Evolutionary conservation across 768 basidiomycete species (phyloP).

Genomic region (Leccinum aurantiacum): DNA sequence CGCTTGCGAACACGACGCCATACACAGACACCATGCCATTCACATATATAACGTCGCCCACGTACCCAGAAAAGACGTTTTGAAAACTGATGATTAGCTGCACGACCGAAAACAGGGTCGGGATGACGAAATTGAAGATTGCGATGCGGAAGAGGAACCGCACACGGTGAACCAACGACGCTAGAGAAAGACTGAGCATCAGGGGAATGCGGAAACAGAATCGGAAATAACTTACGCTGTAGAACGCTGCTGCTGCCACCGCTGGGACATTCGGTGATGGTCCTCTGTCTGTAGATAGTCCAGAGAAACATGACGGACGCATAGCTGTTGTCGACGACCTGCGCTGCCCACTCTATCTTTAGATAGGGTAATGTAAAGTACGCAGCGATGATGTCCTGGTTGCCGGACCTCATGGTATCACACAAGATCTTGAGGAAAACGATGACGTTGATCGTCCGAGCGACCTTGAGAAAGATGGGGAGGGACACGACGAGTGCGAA

Average conservation of each 20-base stretch:
- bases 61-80: not conserved
- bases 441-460: conserved; percentile 27
- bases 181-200: not conserved
- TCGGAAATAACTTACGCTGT: not conserved
- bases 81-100: not conserved
- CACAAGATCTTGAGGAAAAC: conserved; percentile 29
- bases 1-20: conserved; percentile 9
- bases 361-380: conserved; percentile 26
- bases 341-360: conserved; percentile 32
- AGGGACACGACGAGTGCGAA: conserved; percentile 23
- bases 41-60: not conserved
- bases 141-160: conserved; percentile 27
- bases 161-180: conserved; percentile 5
- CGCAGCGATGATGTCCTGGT: conserved; percentile 8
- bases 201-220: too few relatives aligned
- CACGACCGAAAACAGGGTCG: conserved; percentile 15
- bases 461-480: conserved; percentile 31
- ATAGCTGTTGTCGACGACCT: conserved; percentile 33
- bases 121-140: conserved; percentile 29
- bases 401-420: conserved; percentile 17
- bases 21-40: conserved; percentile 6
- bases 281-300: conserved; percentile 8
- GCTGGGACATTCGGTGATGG: not conserved
- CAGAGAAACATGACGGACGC: conserved; percentile 28
- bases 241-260: not conserved